Evolutionary conservation across 129 eudicot genomes (phyloP).

Genomic region (Logfia minima): DNA sequence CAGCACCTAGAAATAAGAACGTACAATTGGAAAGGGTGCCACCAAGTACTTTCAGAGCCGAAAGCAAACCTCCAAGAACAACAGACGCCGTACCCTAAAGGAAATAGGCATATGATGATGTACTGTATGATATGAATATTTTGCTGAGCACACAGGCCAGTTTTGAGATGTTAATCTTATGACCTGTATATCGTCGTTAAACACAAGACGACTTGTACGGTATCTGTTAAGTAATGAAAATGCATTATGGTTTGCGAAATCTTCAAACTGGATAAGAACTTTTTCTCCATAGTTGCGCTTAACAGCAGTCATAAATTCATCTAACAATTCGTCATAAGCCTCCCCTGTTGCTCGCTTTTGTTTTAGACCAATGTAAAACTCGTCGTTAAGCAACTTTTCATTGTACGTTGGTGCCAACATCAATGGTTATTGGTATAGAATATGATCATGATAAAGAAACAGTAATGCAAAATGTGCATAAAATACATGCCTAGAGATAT

Average conservation of each 20-base stretch:
- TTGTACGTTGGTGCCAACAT: constrained; percentile 96
- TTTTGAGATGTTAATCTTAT: not conserved
- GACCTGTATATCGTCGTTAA: constrained; percentile 97
- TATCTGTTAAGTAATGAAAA: constrained; percentile 76
- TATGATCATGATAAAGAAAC: constrained; percentile 21
- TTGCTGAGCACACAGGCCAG: not conserved
- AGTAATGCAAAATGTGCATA: not conserved
- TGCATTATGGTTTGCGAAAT: constrained; percentile 97
- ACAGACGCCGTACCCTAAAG: constrained; percentile 78
- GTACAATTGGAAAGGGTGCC: constrained; percentile 73
- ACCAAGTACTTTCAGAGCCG: constrained; percentile 58
- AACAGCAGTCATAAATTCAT: constrained; percentile 88
- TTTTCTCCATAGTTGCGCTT: constrained; percentile 92
- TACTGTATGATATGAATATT: not conserved
- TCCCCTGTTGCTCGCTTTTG: constrained; percentile 83
- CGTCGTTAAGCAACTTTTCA: constrained; percentile 68
- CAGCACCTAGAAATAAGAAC: constrained; percentile 85
- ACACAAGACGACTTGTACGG: constrained; percentile 80
- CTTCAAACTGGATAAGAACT: constrained; percentile 93
- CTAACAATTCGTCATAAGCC: constrained; percentile 78
- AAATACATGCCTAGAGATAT: not conserved
- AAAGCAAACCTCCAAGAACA: constrained; percentile 74
- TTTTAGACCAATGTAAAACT: constrained; percentile 84
- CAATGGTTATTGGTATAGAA: constrained; percentile 93
- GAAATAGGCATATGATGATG: not conserved